A percentile compares a stretch with the other conserved stretches of the same genome.
Conservation (phyloP, 208 protist genomes). For the Lotmaria passim region DNA sequence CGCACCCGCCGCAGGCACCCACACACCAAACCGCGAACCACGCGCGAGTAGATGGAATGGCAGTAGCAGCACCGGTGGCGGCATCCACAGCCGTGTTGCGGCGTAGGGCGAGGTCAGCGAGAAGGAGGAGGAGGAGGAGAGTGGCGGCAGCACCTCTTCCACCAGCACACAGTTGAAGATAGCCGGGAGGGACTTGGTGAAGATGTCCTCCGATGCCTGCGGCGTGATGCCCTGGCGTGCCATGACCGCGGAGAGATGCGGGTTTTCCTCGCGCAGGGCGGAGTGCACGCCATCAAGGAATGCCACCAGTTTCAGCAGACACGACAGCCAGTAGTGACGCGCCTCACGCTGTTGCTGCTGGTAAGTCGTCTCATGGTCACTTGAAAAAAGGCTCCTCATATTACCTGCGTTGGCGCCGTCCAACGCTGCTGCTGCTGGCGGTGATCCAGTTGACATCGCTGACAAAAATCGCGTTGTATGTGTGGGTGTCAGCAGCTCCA, state of each 20-base stretch:
- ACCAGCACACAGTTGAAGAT: conserved; percentile 68
- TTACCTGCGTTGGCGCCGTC: no score
- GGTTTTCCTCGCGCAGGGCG: conserved; percentile 61
- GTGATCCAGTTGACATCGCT: no score
- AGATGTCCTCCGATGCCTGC: conserved; percentile 25
- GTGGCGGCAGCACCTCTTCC: conserved; percentile 51
- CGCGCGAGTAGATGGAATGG: conserved; percentile 57
- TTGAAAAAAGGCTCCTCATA: no score
- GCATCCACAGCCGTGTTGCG: conserved; percentile 35
- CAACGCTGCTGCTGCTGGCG: no score
- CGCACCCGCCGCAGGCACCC: conserved; percentile 31
- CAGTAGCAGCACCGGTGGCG: conserved; percentile 66
- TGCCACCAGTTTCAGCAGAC: conserved; percentile 62
- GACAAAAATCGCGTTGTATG: no score
- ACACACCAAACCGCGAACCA: conserved; percentile 51
- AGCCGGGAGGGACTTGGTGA: conserved; percentile 49
- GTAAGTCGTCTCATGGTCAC: no score
- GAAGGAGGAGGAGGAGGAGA: neutral
- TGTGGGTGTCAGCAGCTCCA: conserved; percentile 20
- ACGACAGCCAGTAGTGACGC: conserved; percentile 66
- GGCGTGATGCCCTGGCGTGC: conserved; percentile 35
- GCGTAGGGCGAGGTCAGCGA: neutral
- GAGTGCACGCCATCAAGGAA: conserved; percentile 54
- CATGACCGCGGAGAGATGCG: conserved; percentile 55
- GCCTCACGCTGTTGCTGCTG: conserved; percentile 12